Base-by-base conservation (phyloP, 192 early-diverging fungal species). In the Dimargaris verticillata region DNA sequence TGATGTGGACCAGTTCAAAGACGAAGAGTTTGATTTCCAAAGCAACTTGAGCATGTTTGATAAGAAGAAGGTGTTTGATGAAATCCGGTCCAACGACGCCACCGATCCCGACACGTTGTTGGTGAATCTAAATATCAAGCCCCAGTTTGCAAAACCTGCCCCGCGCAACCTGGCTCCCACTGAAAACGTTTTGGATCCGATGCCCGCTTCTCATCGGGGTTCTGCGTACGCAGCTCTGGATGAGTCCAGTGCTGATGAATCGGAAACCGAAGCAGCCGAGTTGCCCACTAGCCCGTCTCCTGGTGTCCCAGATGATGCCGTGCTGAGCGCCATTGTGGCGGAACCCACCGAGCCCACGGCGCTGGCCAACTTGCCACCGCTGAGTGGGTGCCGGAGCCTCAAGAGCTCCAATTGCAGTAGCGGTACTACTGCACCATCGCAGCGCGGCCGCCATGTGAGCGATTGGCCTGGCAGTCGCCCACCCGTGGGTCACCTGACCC, bases 61-160 rank as follows among this genome's bases (percentile, higher is more conserved):
- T 61, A 91, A 91, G 66, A 75, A 73, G 5, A 69, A 68, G 14
- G 72, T 84, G 12, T 87, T 83, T 77, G 80, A 74, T n/a, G 78
- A 86, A 62, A 84, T 87, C 50, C 67, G 80, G 33, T 68, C 75
- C 55, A 69, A 73, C 11, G 87, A 91, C 64, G 67, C 72, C 41
- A 85, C 79, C 17, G 84, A 77, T 13, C 80, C 87, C 1, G 88
- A 88, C 61, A 81, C 74, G 10, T 71, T 83, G 52, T 63, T 89
- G n/a, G 87, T 89, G 20, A 82, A 69, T 45, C 45, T 83, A 47
- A 89, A 89, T 67, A 67, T 77, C n/a, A 72, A 78, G 29, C 71
- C 79, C 17, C 64, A 73, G 50, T 63, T 29, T 24, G 41, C 22
- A n/a, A 49, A 53, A 25, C 28, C 24, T 12, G 47, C 48, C 65